Conservation (phyloP, 1,139 yeast species). For the Pichia sp. region DNA sequence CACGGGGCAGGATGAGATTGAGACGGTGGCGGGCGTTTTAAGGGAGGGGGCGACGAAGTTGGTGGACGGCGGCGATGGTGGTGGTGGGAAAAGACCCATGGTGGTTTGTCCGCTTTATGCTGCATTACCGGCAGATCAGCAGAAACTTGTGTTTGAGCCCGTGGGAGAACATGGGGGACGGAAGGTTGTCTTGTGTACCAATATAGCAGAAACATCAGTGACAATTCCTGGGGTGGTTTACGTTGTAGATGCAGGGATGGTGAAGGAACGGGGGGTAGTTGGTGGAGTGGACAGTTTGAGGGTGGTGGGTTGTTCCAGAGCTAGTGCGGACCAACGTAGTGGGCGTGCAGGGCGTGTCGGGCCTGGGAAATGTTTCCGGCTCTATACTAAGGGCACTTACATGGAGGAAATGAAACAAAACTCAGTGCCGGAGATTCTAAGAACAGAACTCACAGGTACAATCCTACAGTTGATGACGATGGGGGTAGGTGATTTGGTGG, state of each 20-base stretch:
- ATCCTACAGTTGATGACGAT: background rate
- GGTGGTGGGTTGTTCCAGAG: slow-evolving; percentile 82
- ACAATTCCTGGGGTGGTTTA: slow-evolving; percentile 88
- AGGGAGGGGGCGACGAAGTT: background rate
- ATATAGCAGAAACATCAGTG: slow-evolving; percentile 94
- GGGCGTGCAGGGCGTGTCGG: slow-evolving; percentile 98
- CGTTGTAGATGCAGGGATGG: slow-evolving; percentile 91
- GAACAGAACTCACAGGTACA: slow-evolving; percentile 46
- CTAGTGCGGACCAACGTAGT: slow-evolving; percentile 93
- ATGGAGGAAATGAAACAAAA: slow-evolving; percentile 67
- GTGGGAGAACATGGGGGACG: slow-evolving; percentile 65
- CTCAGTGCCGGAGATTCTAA: slow-evolving; percentile 82
- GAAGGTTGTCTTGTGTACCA: slow-evolving; percentile 90
- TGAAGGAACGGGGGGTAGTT: slow-evolving; percentile 73
- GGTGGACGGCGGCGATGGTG: background rate
- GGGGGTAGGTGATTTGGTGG: background rate
- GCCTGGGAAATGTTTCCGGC: slow-evolving; percentile 88
- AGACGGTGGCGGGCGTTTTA: slow-evolving; percentile 66
- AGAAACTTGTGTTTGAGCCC: slow-evolving; percentile 76
- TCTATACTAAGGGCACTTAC: slow-evolving; percentile 84
- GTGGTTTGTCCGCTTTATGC: slow-evolving; percentile 82
- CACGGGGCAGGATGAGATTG: slow-evolving; percentile 95
- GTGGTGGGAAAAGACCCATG: background rate
- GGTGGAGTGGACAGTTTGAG: slow-evolving; percentile 89
- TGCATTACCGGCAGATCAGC: slow-evolving; percentile 79